Evolutionary conservation across 2,329 filamentous ascomycete species (phyloP).

Genomic region (Fusarium oligoseptatum): DNA sequence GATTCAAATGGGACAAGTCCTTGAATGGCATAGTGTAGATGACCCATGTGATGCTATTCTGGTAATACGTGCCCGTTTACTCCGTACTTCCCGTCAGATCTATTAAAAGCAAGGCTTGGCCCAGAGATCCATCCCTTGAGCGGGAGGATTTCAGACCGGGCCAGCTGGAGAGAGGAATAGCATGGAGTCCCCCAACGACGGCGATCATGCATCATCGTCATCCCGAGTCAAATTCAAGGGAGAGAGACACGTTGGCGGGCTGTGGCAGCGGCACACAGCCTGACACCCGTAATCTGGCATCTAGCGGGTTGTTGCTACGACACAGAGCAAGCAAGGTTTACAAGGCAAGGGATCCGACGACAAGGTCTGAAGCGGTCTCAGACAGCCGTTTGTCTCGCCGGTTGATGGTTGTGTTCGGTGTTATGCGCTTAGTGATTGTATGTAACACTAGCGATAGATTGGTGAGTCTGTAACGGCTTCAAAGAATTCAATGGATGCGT

Average conservation of each 20-base stretch:
- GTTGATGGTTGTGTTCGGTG: constrained; percentile 4
- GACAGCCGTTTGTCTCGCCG: constrained; percentile 1
- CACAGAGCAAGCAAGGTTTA: constrained; percentile 18
- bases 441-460: background rate
- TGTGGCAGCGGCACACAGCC: constrained; percentile 15
- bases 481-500: background rate
- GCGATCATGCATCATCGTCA: constrained; percentile 6
- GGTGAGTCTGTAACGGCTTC: background rate
- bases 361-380: constrained; percentile 32
- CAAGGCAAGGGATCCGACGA: constrained; percentile 26
- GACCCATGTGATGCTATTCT: constrained; percentile 21
- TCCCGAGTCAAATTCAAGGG: constrained; percentile 28
- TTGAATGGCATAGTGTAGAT: background rate
- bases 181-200: constrained; percentile 9
- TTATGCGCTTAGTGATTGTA: background rate
- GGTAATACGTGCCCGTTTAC: background rate
- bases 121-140: background rate
- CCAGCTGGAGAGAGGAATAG: background rate
- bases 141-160: background rate
- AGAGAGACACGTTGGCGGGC: constrained; percentile 30
- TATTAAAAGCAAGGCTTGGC: constrained; percentile 7
- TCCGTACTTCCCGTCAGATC: constrained; percentile 2
- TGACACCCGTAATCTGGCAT: constrained; percentile 2
- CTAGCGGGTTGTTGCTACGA: constrained; percentile 13
- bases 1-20: background rate